Percentiles rank a stretch among this genome's conserved stretches.
Conservation (phyloP, 345 rosid genomes). For the Pistacia atlantica region DNA sequence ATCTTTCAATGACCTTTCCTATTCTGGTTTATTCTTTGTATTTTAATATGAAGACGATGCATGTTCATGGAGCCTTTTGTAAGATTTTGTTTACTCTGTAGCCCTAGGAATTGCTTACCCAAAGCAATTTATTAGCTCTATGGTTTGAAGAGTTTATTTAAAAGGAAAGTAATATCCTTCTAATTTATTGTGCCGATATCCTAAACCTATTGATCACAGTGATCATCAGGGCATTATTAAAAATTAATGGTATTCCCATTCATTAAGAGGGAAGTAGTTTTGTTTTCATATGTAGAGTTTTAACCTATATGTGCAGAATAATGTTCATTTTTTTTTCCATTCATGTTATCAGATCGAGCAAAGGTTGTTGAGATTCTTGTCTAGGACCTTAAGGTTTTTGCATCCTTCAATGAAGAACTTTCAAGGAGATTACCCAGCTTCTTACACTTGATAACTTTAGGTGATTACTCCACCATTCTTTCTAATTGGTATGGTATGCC, state of each 20-base stretch:
- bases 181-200: not conserved
- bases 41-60: too few relatives aligned
- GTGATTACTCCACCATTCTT: slow-evolving; percentile 33
- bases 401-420: slow-evolving; percentile 72
- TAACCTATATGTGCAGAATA: slow-evolving; percentile 16
- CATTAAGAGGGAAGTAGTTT: not conserved
- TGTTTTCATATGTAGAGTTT: not conserved
- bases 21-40: too few relatives aligned
- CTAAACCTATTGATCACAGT: not conserved
- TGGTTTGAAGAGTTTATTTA: not conserved
- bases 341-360: slow-evolving; percentile 55
- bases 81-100: too few relatives aligned
- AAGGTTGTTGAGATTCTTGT: slow-evolving; percentile 85
- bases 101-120: too few relatives aligned
- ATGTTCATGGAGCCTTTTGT: too few relatives aligned
- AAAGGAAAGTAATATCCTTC: not conserved
- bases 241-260: not conserved
- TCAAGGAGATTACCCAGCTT: slow-evolving; percentile 80
- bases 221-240: not conserved
- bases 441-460: slow-evolving; percentile 78
- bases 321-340: slow-evolving; percentile 8
- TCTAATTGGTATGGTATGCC: not conserved
- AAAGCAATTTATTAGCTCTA: too few relatives aligned
- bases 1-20: too few relatives aligned
- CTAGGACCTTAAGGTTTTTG: slow-evolving; percentile 72